Evolutionary conservation across 129 eudicot genomes (phyloP).

Genomic region (Flaveria sonorensis): DNA sequence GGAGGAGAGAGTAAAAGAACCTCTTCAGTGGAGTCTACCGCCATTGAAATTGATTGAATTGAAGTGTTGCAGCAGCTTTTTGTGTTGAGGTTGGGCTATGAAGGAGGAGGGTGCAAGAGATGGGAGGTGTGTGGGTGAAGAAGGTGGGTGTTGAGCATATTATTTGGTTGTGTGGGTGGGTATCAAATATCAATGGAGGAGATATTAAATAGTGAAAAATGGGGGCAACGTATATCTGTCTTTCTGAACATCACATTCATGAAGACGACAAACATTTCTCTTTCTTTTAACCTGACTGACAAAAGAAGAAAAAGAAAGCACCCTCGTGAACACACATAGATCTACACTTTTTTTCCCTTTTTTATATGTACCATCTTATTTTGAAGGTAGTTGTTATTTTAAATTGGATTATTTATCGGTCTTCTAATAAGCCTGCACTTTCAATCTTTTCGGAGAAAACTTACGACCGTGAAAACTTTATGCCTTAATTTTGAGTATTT

Average conservation of each 20-base stretch:
- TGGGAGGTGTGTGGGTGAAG: background rate
- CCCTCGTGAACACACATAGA: constrained; percentile 20
- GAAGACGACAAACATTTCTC: constrained; percentile 47
- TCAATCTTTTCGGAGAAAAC: too few relatives aligned
- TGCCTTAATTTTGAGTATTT: too few relatives aligned
- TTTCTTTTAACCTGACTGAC: constrained; percentile 33
- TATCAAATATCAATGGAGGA: background rate
- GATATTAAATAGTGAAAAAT: background rate
- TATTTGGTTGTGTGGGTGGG: too few relatives aligned
- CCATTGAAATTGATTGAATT: constrained; percentile 49
- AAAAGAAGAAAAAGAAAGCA: background rate
- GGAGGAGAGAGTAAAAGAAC: constrained; percentile 23
- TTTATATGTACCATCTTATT: too few relatives aligned
- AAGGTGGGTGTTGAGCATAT: background rate
- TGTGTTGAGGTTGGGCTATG: background rate
- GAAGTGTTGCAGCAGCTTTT: constrained; percentile 11
- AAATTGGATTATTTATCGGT: too few relatives aligned
- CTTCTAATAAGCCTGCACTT: too few relatives aligned
- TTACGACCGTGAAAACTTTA: too few relatives aligned
- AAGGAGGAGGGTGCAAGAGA: background rate
- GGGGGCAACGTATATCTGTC: background rate
- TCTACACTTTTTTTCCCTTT: background rate
- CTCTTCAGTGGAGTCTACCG: constrained; percentile 47
- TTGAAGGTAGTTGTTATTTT: too few relatives aligned
- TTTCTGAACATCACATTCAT: constrained; percentile 21